These are phyloP conservation scores for Eucalyptus sp. DNA, from an alignment of 345 rosid species.

Conservation along the genomic window DNA sequence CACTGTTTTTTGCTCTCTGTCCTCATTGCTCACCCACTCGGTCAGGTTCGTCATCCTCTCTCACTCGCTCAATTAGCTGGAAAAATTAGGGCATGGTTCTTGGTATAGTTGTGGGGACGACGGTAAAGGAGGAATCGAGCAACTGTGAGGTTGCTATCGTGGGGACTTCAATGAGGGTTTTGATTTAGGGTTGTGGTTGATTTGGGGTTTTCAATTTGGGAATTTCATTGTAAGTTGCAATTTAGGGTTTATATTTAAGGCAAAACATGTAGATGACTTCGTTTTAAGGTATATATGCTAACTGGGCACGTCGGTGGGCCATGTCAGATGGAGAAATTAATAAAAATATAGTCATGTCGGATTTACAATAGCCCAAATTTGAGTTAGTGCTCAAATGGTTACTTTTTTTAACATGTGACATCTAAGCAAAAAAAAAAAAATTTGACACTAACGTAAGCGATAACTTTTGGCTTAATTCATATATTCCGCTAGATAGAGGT, in stretches of 20 bases:
- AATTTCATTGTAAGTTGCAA: too few species aligned
- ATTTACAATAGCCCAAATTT: background rate
- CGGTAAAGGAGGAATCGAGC: background rate
- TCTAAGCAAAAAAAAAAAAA: too few species aligned
- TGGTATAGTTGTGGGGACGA: background rate
- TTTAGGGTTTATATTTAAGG: background rate
- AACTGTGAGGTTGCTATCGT: background rate
- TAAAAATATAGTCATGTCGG: too few species aligned
- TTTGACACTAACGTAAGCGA: background rate
- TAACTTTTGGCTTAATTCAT: background rate
- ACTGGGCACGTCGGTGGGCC: fast-evolving
- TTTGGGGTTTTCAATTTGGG: too few species aligned
- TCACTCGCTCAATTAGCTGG: too few species aligned
- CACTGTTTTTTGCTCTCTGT: too few species aligned
- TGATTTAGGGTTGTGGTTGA: too few species aligned
- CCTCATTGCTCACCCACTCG: too few species aligned
- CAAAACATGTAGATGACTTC: background rate
- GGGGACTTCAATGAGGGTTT: background rate
- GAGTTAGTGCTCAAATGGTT: too few species aligned
- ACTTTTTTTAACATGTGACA: too few species aligned
- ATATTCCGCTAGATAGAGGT: background rate
- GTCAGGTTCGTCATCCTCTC: too few species aligned
- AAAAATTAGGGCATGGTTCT: too few species aligned
- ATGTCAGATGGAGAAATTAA: background rate
- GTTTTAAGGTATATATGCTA: background rate